Base-by-base conservation (phyloP, 768 basidiomycete genomes). In the Daedalea quercina region DNA sequence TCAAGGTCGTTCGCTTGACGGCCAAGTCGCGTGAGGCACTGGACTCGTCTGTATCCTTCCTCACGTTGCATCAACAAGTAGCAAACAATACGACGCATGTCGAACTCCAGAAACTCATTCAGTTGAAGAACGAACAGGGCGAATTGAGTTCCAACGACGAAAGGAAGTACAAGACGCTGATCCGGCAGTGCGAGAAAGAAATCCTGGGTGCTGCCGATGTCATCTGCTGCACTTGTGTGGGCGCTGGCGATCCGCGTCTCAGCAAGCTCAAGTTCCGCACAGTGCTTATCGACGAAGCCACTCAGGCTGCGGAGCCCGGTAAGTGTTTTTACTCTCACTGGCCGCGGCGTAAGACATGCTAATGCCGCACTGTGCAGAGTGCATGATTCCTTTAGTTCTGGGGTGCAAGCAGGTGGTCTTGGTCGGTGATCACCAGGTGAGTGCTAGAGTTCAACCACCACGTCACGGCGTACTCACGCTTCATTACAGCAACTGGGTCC, bases 341-440 rank as follows among this genome's bases (percentile, higher is more conserved):
- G 37, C 37, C 17, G 15, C 37, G 37, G 37, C 37, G 37, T 7
- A 17, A 40, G 37, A 40, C 7, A 15, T n/a, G 11, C 25, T 50
- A 9, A 55, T 56, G 54, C 47, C 65, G 60, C 60, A 61, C 20
- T 46, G 52, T 19, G 28, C 60, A 95, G 96, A 99, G 72, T 98
- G 95, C 70, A 98, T 99, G 94, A 99, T 99, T 61, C 96, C 96
- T 15, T 80, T 99, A 31, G 89, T 98, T 6, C 83, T 99, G 63
- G 96, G 96, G 13, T 98, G 94, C 67, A 98, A 98, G 69, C 96
- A 99, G 64, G 93, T 93, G 51, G 96, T 99, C 24, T 81, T 99
- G 37, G 96, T 99, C 51, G 96, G 96, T 50, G 95, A 97, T 71
- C 90, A 96, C 68, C 91, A 73, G 59, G 63, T 60, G 42, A 42